These are phyloP conservation scores for Lasiosphaeria miniovina DNA, from an alignment of 495 filamentous ascomycete species.

Conservation along the genomic window DNA sequence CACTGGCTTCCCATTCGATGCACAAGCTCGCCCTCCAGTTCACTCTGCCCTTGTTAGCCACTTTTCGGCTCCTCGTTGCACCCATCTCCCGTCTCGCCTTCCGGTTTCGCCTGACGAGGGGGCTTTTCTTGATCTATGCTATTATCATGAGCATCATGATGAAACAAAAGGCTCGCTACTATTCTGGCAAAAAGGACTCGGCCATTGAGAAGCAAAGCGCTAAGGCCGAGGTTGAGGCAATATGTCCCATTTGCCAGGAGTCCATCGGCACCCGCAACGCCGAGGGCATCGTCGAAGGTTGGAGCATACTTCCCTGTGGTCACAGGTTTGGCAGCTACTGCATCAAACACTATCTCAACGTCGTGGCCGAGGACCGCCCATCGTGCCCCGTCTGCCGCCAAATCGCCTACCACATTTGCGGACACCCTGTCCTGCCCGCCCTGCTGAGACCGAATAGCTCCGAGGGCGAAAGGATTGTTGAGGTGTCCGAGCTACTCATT, in stretches of 20 bases:
- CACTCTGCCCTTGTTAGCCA: neutral
- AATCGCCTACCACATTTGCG: constrained; percentile 37
- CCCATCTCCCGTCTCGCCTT: neutral
- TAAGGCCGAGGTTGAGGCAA: constrained; percentile 25
- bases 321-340: constrained; percentile 45
- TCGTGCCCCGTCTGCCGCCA: constrained; percentile 42
- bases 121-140: neutral
- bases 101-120: neutral
- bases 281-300: constrained; percentile 39
- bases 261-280: constrained; percentile 32
- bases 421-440: constrained; percentile 36
- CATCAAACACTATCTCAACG: constrained; percentile 44
- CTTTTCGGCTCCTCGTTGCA: neutral
- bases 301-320: constrained; percentile 44
- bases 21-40: neutral
- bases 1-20: neutral
- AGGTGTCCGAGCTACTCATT: neutral
- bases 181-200: constrained; percentile 10
- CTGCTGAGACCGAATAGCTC: constrained; percentile 6
- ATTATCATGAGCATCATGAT: constrained; percentile 11
- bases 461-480: constrained; percentile 3
- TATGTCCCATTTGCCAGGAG: constrained; percentile 46
- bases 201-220: constrained; percentile 14
- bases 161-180: constrained; percentile 11
- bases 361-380: constrained; percentile 34